Evolutionary conservation across 352 stramenopile species (phyloP), one percentile per base, ranked within the genome.

Genomic region (Phytophthora macrochlamydospora): DNA sequence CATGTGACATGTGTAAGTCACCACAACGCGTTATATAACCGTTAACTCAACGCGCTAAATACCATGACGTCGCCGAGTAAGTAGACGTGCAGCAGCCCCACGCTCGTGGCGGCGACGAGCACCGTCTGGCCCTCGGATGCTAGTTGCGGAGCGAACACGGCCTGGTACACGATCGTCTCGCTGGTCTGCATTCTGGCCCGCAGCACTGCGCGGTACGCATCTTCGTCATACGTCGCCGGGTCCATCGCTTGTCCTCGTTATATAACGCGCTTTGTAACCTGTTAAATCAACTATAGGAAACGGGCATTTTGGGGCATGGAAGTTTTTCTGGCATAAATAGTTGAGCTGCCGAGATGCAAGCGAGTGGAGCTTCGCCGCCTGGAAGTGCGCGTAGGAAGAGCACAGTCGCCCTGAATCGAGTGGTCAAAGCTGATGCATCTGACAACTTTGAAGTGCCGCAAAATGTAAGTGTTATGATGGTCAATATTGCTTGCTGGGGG

Each of bases 81-180:
- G 32, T 88, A 93, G 43, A 91, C 61, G 65, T 90, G 83, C 5
- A 93, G 48, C 14, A 71, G 14, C n/a, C 85, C 85, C 2, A 63
- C 78, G 71, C 79, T 93, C 52, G 85, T 92, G 30, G 79, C 83
- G 9, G 85, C 83, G 28, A 93, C 78, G 8, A 93, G 73, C 42
- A 85, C 56, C 18, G 59, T 67, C 38, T 79, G 75, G 8, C 73
- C 79, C 13, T 40, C 48, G 6, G 66, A 53, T 5, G 81, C 45
- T 0, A 40, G 33, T 18, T 65, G 35, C 2, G 85, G 85, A 2
- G 60, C 79, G 40, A 93, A 93, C 2, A 67, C 63, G 0, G 82
- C 80, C 35, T 86, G 63, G 56, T 88, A 86, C 50, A 87, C 81
- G 12, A 88, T 59, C 7, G 76, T 62, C 62, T 89, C 81, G 11